Evolutionary conservation across 1,284 basidiomycete species (phyloP).

Genomic region (Quambalaria eucalypti): DNA sequence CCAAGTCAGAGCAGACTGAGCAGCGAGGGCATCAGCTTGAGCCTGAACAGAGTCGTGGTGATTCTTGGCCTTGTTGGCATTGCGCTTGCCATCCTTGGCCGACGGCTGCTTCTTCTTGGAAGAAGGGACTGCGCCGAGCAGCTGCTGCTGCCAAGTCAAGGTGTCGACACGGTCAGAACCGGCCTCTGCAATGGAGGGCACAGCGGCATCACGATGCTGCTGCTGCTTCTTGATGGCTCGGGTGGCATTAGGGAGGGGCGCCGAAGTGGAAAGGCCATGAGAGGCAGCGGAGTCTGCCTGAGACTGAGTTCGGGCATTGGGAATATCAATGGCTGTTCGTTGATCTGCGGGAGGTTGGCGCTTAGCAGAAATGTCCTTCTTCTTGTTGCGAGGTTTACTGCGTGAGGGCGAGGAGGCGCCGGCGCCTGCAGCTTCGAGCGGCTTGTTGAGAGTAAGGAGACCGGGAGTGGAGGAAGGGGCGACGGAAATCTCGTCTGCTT

Average conservation of each 20-base stretch:
- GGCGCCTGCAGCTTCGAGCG: background rate
- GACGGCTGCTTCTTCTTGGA: background rate
- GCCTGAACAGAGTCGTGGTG: background rate
- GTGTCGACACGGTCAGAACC: conserved; percentile 4
- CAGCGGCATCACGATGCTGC: background rate
- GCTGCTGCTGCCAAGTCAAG: conserved; percentile 37
- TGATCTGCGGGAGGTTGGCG: background rate
- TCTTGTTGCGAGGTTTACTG: background rate
- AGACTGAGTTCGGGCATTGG: background rate
- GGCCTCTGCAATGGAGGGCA: background rate
- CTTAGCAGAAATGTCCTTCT: background rate
- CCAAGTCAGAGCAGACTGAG: conserved; percentile 16
- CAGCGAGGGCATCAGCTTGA: background rate
- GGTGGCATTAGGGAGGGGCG: background rate
- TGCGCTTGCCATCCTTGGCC: background rate
- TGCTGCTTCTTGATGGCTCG: no score
- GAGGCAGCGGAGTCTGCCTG: background rate
- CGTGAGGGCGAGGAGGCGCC: background rate
- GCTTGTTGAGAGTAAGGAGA: background rate
- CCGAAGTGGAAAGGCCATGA: background rate
- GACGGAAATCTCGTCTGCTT: background rate
- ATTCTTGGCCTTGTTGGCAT: background rate
- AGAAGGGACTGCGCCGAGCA: conserved; percentile 18
- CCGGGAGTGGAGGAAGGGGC: background rate
- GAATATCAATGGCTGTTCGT: background rate